Percentiles rank a stretch among this genome's conserved stretches.
phyloP scores from a whole-genome alignment of 2,329 filamentous ascomycete genomes.

The Chrysosporium keratinophilum region DNA sequence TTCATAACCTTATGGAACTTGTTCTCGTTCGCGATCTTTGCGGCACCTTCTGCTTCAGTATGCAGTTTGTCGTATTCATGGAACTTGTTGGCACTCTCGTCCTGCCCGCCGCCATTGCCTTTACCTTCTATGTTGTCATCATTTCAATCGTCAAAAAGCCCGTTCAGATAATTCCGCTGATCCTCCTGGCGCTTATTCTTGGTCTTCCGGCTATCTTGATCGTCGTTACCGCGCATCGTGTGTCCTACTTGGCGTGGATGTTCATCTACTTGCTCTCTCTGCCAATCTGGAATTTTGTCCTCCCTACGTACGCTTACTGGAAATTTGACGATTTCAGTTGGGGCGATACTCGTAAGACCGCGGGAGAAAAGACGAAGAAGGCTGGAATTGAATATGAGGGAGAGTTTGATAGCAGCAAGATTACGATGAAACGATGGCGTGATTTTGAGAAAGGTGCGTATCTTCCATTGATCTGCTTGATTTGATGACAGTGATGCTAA shows the following conservation, averaged over 20 bases:
- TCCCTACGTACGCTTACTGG: constrained; percentile 93
- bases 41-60: constrained; percentile 98
- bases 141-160: constrained; percentile 69
- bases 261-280: constrained; percentile 85
- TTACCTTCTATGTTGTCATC: constrained; percentile 90
- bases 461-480: not conserved
- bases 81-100: constrained; percentile 92
- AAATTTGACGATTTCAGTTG: constrained; percentile 99
- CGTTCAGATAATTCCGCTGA: constrained; percentile 78
- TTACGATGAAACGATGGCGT: constrained; percentile 97
- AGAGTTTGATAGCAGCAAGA: constrained; percentile 96
- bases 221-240: constrained; percentile 82
- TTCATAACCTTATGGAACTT: constrained; percentile 97
- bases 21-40: constrained; percentile 91
- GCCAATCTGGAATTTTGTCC: constrained; percentile 94
- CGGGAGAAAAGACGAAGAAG: constrained; percentile 79
- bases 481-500: constrained; percentile 11
- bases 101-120: constrained; percentile 87
- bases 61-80: constrained; percentile 97
- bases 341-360: constrained; percentile 95
- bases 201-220: constrained; percentile 89
- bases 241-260: constrained; percentile 94
- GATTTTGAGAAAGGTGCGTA: constrained; percentile 73
- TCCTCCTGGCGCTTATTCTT: constrained; percentile 80
- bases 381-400: constrained; percentile 79